phyloP scores from a whole-genome alignment of 2,329 filamentous ascomycete genomes.

The Colletotrichum noveboracense region DNA sequence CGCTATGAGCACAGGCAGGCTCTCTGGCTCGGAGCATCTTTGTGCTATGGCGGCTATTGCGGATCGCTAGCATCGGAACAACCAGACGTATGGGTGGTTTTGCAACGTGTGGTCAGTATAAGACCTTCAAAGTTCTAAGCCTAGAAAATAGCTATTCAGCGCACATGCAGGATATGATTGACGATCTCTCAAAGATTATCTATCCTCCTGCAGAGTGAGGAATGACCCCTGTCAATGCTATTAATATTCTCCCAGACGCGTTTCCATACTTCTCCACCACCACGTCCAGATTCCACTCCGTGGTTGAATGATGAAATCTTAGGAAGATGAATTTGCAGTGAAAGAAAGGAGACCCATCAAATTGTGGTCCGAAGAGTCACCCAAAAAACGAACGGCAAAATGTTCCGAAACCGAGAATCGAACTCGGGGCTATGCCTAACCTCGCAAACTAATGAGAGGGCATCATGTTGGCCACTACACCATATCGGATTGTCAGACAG shows the following conservation, averaged over 20 bases:
- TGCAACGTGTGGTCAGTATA: background rate
- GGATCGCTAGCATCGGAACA: background rate
- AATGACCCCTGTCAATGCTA: background rate
- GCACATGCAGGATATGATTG: background rate
- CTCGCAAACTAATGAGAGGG: background rate
- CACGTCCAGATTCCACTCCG: background rate
- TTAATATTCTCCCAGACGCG: background rate
- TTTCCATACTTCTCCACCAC: background rate
- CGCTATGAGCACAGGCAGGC: background rate
- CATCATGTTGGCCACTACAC: slow-evolving; percentile 21
- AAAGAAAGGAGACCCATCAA: background rate
- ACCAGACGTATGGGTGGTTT: background rate
- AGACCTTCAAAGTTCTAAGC: background rate
- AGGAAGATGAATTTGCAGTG: background rate
- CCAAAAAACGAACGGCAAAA: background rate
- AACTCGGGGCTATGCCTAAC: slow-evolving; percentile 21
- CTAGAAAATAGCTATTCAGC: background rate
- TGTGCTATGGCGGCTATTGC: background rate
- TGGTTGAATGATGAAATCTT: background rate
- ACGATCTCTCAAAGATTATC: background rate
- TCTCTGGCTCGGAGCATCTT: background rate
- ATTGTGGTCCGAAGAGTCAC: background rate
- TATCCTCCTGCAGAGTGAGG: background rate
- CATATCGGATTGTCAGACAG: background rate
- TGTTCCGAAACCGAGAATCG: slow-evolving; percentile 21